These are phyloP conservation scores for Cryptococcus amylolentus DNA, from an alignment of 1,284 basidiomycete species.

Conservation along the genomic window DNA sequence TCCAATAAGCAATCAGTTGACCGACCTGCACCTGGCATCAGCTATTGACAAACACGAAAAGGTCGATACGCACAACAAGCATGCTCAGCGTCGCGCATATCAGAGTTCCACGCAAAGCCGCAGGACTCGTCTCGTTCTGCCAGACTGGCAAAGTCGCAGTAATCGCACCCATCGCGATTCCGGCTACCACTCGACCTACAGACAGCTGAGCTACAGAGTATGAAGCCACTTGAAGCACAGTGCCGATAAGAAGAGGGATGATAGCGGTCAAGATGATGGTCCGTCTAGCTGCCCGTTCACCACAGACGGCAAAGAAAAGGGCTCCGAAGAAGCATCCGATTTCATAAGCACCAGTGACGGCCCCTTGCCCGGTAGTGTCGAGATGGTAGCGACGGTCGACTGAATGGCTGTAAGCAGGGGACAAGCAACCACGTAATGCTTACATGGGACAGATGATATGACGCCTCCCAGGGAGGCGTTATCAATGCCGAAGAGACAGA, in stretches of 20 bases:
- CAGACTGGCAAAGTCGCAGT: constrained; percentile 20
- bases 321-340: constrained; percentile 20
- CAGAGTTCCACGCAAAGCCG: constrained; percentile 18
- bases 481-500: constrained; percentile 19
- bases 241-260: constrained; percentile 13
- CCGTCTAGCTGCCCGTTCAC: constrained; percentile 13
- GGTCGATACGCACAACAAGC: constrained; percentile 14
- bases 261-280: constrained; percentile 9
- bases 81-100: constrained; percentile 21
- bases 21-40: constrained; percentile 12
- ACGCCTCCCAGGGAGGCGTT: constrained; percentile 23
- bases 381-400: constrained; percentile 4
- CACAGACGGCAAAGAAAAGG: constrained; percentile 11
- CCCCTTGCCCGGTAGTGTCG: constrained; percentile 16
- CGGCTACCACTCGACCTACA: constrained; percentile 18
- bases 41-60: background rate
- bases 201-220: constrained; percentile 13
- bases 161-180: constrained; percentile 21
- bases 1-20: constrained; percentile 25
- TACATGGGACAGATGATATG: constrained; percentile 49
- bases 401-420: background rate
- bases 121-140: constrained; percentile 20
- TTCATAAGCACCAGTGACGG: constrained; percentile 18
- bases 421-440: constrained; percentile 31
- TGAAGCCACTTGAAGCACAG: constrained; percentile 14